Conservation (phyloP, 495 filamentous ascomycete species). For the Ascodesmis nigricans region DNA sequence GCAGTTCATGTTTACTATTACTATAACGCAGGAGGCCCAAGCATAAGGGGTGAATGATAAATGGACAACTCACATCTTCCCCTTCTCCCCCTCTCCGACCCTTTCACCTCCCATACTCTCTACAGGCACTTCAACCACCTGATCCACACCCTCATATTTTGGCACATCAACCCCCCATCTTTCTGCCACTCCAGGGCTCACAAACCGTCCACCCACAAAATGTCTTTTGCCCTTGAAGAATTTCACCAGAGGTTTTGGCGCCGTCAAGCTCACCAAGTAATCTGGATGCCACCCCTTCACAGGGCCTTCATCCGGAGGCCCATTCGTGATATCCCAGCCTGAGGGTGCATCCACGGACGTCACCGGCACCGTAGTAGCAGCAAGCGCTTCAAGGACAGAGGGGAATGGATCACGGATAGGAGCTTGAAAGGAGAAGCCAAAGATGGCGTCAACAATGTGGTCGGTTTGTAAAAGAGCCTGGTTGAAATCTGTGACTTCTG, state of each 20-base stretch:
- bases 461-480: constrained; percentile 41
- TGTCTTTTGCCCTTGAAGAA: constrained; percentile 56
- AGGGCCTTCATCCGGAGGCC: constrained; percentile 56
- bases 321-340: constrained; percentile 76
- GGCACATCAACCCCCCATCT: constrained; percentile 78
- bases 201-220: constrained; percentile 72
- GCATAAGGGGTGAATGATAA: no score
- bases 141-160: constrained; percentile 68
- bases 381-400: constrained; percentile 52
- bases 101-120: no score
- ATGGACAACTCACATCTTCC: no score
- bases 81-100: no score
- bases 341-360: constrained; percentile 80
- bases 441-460: constrained; percentile 82
- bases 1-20: no score
- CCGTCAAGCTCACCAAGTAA: constrained; percentile 69
- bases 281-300: constrained; percentile 59
- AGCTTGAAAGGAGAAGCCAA: constrained; percentile 87
- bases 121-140: constrained; percentile 54
- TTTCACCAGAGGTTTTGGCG: constrained; percentile 79
- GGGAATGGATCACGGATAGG: constrained; percentile 79
- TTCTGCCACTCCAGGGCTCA: constrained; percentile 52
- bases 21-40: no score
- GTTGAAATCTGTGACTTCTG: constrained; percentile 65
- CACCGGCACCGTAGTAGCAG: constrained; percentile 48